These are phyloP conservation scores for Nakazawaea ernobii DNA, from an alignment of 805 yeast species.

Conservation along the genomic window DNA sequence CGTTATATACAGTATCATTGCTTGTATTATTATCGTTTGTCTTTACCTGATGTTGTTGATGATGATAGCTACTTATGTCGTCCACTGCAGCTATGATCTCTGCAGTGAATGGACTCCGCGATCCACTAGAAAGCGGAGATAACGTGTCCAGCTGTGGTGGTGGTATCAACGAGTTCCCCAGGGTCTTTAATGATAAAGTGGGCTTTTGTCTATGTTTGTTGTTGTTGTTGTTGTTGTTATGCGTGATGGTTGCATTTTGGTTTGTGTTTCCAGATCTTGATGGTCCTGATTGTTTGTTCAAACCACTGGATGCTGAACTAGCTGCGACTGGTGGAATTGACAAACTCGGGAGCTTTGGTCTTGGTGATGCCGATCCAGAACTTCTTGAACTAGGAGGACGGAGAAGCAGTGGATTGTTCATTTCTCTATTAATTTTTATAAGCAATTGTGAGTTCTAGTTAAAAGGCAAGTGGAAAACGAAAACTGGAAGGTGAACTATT, in stretches of 20 bases:
- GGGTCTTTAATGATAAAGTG: constrained; percentile 2
- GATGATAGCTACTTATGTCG: neutral
- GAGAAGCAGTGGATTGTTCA: constrained; percentile 38
- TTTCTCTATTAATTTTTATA: constrained; percentile 8
- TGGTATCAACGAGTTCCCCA: neutral
- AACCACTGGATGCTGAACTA: neutral
- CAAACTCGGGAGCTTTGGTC: constrained; percentile 20
- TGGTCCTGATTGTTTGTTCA: neutral
- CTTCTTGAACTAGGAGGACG: constrained; percentile 39
- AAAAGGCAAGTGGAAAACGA: too few species aligned
- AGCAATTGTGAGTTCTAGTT: neutral
- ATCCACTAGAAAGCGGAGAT: neutral
- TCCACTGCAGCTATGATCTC: constrained; percentile 11
- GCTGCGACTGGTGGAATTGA: constrained; percentile 14
- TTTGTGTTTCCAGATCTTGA: neutral
- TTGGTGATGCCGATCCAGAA: constrained; percentile 20
- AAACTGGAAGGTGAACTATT: too few species aligned
- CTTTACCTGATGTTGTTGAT: neutral
- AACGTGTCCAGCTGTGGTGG: constrained; percentile 2
- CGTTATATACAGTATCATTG: constrained; percentile 1
- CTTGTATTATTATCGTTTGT: neutral
- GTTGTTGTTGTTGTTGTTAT: neutral
- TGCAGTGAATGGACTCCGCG: constrained; percentile 10
- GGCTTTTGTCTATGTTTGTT: neutral
- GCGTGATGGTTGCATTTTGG: neutral